phyloP scores from a whole-genome alignment of 2,329 filamentous ascomycete genomes.

The Hypoxylon sp. region DNA sequence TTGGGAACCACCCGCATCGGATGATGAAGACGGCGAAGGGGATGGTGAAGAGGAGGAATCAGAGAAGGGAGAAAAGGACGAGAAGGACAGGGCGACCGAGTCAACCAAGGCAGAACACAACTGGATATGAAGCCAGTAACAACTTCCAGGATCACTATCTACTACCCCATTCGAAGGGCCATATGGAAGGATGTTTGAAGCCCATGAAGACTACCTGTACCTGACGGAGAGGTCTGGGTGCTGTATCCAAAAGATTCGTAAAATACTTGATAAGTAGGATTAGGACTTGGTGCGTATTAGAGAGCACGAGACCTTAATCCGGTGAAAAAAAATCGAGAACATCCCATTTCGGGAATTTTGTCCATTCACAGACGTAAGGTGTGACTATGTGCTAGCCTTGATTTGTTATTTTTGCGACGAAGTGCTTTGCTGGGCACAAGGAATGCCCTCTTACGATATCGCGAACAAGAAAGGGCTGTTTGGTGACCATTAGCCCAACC shows the following conservation, averaged over 20 bases:
- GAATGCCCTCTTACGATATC: background rate
- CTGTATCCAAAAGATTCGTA: constrained; percentile 19
- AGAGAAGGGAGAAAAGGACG: constrained; percentile 60
- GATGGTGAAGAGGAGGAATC: constrained; percentile 53
- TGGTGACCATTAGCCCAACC: constrained; percentile 18
- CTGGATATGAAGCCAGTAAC: constrained; percentile 43
- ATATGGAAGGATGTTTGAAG: constrained; percentile 20
- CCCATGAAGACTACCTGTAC: constrained; percentile 38
- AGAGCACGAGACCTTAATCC: constrained; percentile 3
- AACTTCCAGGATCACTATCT: constrained; percentile 30
- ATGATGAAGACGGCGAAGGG: constrained; percentile 70
- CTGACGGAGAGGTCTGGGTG: constrained; percentile 13
- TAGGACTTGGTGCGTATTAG: constrained; percentile 9
- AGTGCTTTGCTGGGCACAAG: constrained; percentile 1
- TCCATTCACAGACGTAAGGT: constrained; percentile 5
- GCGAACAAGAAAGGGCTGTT: constrained; percentile 1
- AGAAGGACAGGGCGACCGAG: constrained; percentile 50
- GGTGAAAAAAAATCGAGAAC: constrained; percentile 41
- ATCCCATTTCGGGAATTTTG: constrained; percentile 15
- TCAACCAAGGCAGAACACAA: constrained; percentile 48
- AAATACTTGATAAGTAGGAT: constrained; percentile 34
- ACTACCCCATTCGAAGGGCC: constrained; percentile 4
- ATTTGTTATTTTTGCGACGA: constrained; percentile 10
- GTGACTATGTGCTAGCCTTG: constrained; percentile 11
- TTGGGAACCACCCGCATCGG: constrained; percentile 74